phyloP scores from a whole-genome alignment of 495 filamentous ascomycete species.

The Neurospora terricola region DNA sequence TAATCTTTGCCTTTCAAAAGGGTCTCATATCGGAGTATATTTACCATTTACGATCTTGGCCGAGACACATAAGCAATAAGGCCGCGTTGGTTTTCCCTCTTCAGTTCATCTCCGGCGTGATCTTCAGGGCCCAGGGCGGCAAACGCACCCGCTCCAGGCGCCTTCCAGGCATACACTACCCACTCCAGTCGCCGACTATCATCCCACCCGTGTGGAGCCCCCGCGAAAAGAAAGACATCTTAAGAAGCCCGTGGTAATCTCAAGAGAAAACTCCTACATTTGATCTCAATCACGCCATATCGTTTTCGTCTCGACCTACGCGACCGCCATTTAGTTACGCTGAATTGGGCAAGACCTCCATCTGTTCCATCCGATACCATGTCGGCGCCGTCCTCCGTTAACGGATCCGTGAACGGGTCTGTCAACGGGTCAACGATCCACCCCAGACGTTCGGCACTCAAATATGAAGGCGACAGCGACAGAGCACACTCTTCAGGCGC shows the following conservation, averaged over 20 bases:
- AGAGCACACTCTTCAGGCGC: slow-evolving; percentile 24
- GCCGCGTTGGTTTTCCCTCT: neutral
- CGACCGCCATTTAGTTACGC: neutral
- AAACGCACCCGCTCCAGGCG: neutral
- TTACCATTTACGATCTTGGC: neutral
- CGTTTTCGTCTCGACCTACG: neutral
- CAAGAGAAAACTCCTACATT: neutral
- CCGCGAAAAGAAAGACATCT: neutral
- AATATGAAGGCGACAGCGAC: slow-evolving; percentile 31
- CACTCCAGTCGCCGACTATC: neutral
- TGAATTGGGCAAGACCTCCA: neutral
- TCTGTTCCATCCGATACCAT: slow-evolving; percentile 3
- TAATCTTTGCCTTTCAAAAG: neutral
- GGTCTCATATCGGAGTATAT: neutral
- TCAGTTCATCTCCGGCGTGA: neutral
- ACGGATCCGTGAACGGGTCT: neutral
- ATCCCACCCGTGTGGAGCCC: neutral
- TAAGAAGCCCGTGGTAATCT: neutral
- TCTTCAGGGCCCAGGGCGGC: neutral
- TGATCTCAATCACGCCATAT: neutral
- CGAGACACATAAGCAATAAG: neutral
- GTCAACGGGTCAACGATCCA: slow-evolving; percentile 3
- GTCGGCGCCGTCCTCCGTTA: slow-evolving; percentile 16
- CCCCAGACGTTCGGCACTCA: slow-evolving; percentile 34
- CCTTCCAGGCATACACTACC: neutral